Percentiles rank a stretch among this genome's conserved stretches.
Conservation (phyloP, 108 stramenopile species). For the Craspedostauros australis region DNA sequence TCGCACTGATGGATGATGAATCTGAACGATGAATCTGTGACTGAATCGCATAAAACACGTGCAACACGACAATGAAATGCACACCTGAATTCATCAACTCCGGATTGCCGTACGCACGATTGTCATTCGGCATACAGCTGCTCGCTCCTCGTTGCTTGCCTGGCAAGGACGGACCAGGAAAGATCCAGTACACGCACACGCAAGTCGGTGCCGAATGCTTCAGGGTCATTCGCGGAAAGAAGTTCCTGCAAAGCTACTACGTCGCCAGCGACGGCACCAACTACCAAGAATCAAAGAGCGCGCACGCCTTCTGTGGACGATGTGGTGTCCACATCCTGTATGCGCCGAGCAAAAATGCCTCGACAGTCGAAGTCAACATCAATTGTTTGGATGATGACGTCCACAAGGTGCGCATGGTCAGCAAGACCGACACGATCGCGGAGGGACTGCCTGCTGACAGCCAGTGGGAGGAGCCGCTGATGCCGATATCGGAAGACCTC, state of each 20-base stretch:
- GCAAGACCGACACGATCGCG: conserved; percentile 3
- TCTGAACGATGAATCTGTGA: too few species aligned
- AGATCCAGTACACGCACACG: conserved; percentile 61
- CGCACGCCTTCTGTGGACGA: conserved; percentile 64
- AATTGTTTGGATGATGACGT: conserved; percentile 42
- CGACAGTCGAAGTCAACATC: conserved; percentile 54
- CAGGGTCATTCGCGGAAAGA: conserved; percentile 36
- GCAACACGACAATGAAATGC: too few species aligned
- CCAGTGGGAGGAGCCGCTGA: conserved; percentile 22
- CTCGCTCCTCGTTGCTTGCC: conserved; percentile 40
- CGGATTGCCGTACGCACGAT: not conserved
- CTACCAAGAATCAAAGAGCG: too few species aligned
- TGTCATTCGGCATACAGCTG: conserved; percentile 16
- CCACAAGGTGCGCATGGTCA: conserved; percentile 8
- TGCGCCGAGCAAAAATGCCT: conserved; percentile 43
- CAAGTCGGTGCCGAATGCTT: conserved; percentile 43
- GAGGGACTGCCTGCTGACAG: conserved; percentile 5
- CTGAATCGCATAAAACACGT: too few species aligned
- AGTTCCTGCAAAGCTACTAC: conserved; percentile 58
- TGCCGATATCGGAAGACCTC: conserved; percentile 23
- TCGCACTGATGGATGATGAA: too few species aligned
- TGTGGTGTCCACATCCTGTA: conserved; percentile 73
- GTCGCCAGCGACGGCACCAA: conserved; percentile 25
- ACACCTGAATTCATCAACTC: too few species aligned
- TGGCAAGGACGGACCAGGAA: conserved; percentile 45